Evolutionary conservation across 805 yeast species (phyloP).

Genomic region (Scheffersomyces ergatensis): DNA sequence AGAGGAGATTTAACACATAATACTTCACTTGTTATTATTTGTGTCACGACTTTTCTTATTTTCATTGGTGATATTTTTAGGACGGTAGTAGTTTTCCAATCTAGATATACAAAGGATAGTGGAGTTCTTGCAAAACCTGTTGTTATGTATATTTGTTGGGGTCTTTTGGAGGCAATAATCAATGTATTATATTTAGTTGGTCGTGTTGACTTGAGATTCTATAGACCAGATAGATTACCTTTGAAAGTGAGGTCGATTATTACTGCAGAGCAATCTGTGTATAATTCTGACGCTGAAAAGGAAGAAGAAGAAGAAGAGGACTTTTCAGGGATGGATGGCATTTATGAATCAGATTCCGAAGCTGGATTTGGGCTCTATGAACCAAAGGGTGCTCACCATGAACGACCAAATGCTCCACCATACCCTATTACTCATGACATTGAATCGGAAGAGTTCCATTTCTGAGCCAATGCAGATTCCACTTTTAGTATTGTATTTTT

Average conservation of each 20-base stretch:
- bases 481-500: too few relatives aligned
- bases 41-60: slow-evolving; percentile 45
- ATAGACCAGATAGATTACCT: slow-evolving; percentile 62
- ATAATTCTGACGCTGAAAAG: neutral
- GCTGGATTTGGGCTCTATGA: neutral
- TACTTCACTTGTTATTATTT: slow-evolving; percentile 45
- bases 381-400: neutral
- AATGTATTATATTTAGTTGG: slow-evolving; percentile 53
- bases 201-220: slow-evolving; percentile 70
- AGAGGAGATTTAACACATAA: slow-evolving; percentile 46
- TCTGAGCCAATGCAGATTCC: too few relatives aligned
- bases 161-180: slow-evolving; percentile 57
- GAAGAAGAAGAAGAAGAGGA: neutral
- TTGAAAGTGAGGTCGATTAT: slow-evolving; percentile 26
- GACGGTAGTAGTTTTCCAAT: slow-evolving; percentile 14
- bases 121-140: slow-evolving; percentile 33
- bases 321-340: neutral
- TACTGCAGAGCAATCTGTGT: slow-evolving; percentile 30
- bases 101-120: slow-evolving; percentile 12
- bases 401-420: neutral
- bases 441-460: neutral
- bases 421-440: neutral
- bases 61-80: slow-evolving; percentile 50
- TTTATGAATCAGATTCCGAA: neutral
- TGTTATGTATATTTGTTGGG: slow-evolving; percentile 66